Percentiles rank a stretch among this genome's conserved stretches.
Conservation (phyloP, 1,139 yeast species). For the Geotrichum restrictum region DNA sequence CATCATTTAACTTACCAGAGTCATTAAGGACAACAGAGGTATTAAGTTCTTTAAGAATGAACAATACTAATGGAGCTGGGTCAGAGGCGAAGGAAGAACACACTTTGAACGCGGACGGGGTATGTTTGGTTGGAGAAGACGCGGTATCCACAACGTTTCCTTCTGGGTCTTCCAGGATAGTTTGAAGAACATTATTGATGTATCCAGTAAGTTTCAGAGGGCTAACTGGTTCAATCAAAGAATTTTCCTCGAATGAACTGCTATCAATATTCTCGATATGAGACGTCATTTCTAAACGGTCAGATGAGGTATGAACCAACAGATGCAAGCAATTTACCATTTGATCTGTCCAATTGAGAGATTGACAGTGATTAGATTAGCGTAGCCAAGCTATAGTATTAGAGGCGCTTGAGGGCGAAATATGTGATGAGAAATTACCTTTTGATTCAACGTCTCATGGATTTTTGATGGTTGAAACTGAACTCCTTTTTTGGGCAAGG, state of each 20-base stretch:
- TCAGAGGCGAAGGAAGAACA: conserved; percentile 21
- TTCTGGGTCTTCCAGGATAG: conserved; percentile 19
- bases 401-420: background rate
- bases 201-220: conserved; percentile 19
- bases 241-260: background rate
- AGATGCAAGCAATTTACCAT: background rate
- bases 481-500: conserved; percentile 8
- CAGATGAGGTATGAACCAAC: conserved; percentile 4
- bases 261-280: conserved; percentile 7
- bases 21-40: background rate
- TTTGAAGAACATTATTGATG: conserved; percentile 18
- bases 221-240: conserved; percentile 19
- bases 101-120: conserved; percentile 15
- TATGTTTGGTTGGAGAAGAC: background rate
- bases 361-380: background rate
- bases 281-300: conserved; percentile 13
- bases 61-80: conserved; percentile 19
- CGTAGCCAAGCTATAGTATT: background rate
- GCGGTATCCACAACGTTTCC: conserved; percentile 14
- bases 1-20: conserved; percentile 1
- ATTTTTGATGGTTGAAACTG: background rate
- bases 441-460: background rate
- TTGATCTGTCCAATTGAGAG: background rate
- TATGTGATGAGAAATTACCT: background rate
- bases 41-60: conserved; percentile 16